phyloP scores from a whole-genome alignment of 2,329 filamentous ascomycete species.

The Trichoderma sp. region DNA sequence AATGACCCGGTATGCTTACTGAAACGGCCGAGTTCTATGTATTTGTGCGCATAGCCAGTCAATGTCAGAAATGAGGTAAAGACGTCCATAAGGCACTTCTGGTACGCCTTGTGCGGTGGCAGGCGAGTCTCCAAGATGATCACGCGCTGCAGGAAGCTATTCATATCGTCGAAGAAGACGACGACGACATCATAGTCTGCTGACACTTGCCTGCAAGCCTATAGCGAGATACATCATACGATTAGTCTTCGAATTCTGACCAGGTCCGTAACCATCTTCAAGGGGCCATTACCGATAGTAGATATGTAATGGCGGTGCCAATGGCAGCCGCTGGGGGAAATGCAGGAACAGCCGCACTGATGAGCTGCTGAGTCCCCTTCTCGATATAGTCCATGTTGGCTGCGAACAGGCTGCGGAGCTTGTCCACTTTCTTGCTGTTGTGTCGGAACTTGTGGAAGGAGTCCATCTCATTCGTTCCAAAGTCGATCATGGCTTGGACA shows the following conservation, averaged over 20 bases:
- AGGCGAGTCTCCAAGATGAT: slow-evolving; percentile 41
- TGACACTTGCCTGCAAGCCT: slow-evolving; percentile 38
- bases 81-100: slow-evolving; percentile 43
- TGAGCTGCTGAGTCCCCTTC: slow-evolving; percentile 38
- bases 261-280: background rate
- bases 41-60: slow-evolving; percentile 41
- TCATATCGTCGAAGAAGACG: slow-evolving; percentile 46
- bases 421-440: slow-evolving; percentile 41
- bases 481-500: slow-evolving; percentile 35
- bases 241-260: background rate
- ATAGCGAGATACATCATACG: background rate
- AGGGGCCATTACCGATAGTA: slow-evolving; percentile 34
- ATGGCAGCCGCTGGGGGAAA: slow-evolving; percentile 42
- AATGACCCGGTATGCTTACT: slow-evolving; percentile 29
- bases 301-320: slow-evolving; percentile 40
- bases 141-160: slow-evolving; percentile 42
- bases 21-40: slow-evolving; percentile 41
- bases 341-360: slow-evolving; percentile 36
- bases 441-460: slow-evolving; percentile 41
- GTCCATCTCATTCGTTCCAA: slow-evolving; percentile 38
- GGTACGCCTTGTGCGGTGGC: slow-evolving; percentile 37
- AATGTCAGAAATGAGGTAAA: slow-evolving; percentile 42
- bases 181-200: slow-evolving; percentile 45
- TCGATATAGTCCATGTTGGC: slow-evolving; percentile 38
- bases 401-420: slow-evolving; percentile 37